phyloP scores from a whole-genome alignment of 2,329 filamentous ascomycete genomes.

The Aspergillus jensenii region DNA sequence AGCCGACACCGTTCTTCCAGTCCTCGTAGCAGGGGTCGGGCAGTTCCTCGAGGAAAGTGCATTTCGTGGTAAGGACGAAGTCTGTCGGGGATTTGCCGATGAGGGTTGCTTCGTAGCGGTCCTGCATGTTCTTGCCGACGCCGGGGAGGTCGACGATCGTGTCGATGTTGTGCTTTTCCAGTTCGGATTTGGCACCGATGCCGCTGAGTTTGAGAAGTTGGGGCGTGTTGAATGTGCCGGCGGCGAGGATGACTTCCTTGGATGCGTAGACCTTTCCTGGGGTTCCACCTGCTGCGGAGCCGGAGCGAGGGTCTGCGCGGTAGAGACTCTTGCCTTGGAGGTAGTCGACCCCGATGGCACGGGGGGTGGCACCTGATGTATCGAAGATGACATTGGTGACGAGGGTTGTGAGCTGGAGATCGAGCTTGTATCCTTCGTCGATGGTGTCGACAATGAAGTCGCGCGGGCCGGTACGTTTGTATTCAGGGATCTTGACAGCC shows the following conservation, averaged over 20 bases:
- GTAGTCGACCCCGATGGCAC: constrained; percentile 51
- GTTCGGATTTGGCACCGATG: constrained; percentile 56
- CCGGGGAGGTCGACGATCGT: constrained; percentile 58
- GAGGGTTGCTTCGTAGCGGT: constrained; percentile 46
- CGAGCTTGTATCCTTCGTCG: constrained; percentile 52
- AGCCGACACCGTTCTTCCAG: constrained; percentile 42
- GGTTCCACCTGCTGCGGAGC: background rate
- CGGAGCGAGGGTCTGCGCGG: constrained; percentile 44
- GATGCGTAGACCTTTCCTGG: constrained; percentile 42
- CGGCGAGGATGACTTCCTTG: constrained; percentile 48
- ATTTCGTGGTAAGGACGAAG: constrained; percentile 32
- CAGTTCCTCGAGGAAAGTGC: constrained; percentile 27
- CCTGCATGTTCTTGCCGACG: constrained; percentile 64
- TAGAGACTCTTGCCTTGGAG: constrained; percentile 50
- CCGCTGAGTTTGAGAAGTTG: constrained; percentile 66
- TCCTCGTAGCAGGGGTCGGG: constrained; percentile 46
- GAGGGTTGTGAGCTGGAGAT: constrained; percentile 51
- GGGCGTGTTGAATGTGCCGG: constrained; percentile 63
- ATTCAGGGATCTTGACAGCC: constrained; percentile 32
- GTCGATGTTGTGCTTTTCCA: constrained; percentile 55
- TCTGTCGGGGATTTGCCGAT: constrained; percentile 42
- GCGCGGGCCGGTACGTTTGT: constrained; percentile 33
- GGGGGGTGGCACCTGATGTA: constrained; percentile 33
- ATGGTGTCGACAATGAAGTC: constrained; percentile 40
- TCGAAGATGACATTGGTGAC: constrained; percentile 51